These are phyloP conservation scores for Linanthus parryae DNA, from an alignment of 148 eudicot species.

Conservation along the genomic window DNA sequence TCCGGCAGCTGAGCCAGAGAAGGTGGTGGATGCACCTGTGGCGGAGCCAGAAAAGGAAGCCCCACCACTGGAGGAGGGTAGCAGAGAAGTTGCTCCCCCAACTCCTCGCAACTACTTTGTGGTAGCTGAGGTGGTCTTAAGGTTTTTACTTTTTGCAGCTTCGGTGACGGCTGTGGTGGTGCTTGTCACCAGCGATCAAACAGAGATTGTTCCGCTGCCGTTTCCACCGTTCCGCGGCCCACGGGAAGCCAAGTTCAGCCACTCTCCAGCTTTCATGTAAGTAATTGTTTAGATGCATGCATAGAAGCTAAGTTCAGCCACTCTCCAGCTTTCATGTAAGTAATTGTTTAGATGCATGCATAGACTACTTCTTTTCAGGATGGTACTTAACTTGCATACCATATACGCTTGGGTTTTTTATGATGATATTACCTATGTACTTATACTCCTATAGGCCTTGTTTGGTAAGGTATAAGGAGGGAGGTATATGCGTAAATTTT, in stretches of 20 bases:
- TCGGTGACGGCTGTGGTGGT: constrained; percentile 10
- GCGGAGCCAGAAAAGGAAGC: no score
- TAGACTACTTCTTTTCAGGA: neutral
- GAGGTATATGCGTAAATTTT: no score
- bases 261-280: constrained; percentile 21
- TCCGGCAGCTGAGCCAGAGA: neutral
- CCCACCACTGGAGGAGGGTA: no score
- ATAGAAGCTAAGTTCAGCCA: constrained; percentile 3
- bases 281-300: neutral
- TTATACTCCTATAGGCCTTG: neutral
- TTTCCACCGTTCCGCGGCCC: neutral
- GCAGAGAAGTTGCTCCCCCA: no score
- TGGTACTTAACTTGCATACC: neutral
- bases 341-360: neutral
- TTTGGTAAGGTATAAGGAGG: neutral
- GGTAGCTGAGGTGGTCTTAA: constrained; percentile 12
- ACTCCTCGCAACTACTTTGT: neutral
- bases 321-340: constrained; percentile 12
- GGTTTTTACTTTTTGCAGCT: constrained; percentile 11
- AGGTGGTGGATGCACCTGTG: neutral
- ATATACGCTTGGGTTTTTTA: neutral
- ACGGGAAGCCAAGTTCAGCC: neutral
- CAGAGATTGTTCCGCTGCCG: neutral
- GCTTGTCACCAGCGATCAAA: constrained; percentile 13
- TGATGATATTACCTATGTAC: neutral